Conservation (phyloP, 1,284 basidiomycete species). For the Ceratobasidium sp. region DNA sequence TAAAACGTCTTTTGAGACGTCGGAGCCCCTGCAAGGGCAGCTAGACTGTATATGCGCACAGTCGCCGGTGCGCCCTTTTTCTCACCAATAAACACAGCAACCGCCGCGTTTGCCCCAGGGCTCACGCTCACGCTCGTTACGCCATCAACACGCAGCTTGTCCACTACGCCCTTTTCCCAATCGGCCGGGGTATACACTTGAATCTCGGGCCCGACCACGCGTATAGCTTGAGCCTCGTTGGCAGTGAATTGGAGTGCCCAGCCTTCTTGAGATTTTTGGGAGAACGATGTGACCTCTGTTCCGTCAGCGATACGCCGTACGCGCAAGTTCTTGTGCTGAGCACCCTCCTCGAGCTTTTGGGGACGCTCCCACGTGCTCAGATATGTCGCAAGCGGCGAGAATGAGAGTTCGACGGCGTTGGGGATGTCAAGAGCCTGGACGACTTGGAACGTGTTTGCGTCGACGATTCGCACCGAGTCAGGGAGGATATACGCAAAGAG, state of each 20-base stretch:
- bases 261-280: conserved; percentile 84
- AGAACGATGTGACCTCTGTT: conserved; percentile 82
- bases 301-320: conserved; percentile 87
- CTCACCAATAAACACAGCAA: conserved; percentile 93
- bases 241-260: conserved; percentile 95
- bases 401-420: conserved; percentile 85
- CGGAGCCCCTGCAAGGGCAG: conserved; percentile 70
- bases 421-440: conserved; percentile 77
- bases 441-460: conserved; percentile 78
- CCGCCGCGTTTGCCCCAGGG: conserved; percentile 83
- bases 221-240: conserved; percentile 89
- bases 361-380: conserved; percentile 95
- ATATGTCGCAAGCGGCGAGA: conserved; percentile 93
- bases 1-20: conserved; percentile 91
- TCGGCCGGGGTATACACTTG: conserved; percentile 88
- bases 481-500: conserved; percentile 88
- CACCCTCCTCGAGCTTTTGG: conserved; percentile 74
- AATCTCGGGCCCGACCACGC: conserved; percentile 86
- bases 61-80: conserved; percentile 97
- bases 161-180: conserved; percentile 81
- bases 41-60: conserved; percentile 86
- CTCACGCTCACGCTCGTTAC: conserved; percentile 81
- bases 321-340: conserved; percentile 89
- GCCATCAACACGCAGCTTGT: conserved; percentile 86
- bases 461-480: conserved; percentile 77